Percentiles rank a stretch among this genome's conserved stretches.
phyloP scores from a whole-genome alignment of 1,284 basidiomycete species.

The Gastroboletus turbinatus region DNA sequence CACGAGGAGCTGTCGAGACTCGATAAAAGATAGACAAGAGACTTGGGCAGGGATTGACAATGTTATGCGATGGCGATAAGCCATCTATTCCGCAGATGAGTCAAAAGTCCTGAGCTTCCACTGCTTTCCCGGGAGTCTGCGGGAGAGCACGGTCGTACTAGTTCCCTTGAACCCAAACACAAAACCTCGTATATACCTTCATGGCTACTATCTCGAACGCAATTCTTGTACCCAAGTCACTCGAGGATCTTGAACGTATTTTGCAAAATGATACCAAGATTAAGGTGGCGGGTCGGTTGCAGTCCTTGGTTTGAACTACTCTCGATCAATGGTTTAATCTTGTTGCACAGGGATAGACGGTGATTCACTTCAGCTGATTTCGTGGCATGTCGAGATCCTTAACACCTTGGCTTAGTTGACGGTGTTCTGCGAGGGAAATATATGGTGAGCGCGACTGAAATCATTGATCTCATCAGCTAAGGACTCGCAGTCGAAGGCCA shows the following conservation, averaged over 20 bases:
- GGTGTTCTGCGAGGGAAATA: slow-evolving; percentile 93
- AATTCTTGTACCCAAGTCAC: slow-evolving; percentile 49
- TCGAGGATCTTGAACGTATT: slow-evolving; percentile 57
- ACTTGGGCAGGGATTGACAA: slow-evolving; percentile 46
- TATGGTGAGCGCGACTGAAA: slow-evolving; percentile 55
- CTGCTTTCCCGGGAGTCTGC: too few species aligned
- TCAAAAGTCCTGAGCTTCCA: not conserved
- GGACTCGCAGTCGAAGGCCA: slow-evolving; percentile 71
- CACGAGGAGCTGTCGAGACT: slow-evolving; percentile 46
- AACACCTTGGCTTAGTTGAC: slow-evolving; percentile 59
- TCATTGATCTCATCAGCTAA: slow-evolving; percentile 2
- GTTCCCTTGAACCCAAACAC: not conserved
- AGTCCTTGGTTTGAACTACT: not conserved
- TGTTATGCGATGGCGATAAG: slow-evolving; percentile 20
- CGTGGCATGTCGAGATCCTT: slow-evolving; percentile 1
- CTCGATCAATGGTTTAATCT: not conserved
- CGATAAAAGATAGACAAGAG: slow-evolving; percentile 46
- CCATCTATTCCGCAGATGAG: not conserved
- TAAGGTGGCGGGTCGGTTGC: slow-evolving; percentile 81
- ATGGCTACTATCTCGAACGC: slow-evolving; percentile 31
- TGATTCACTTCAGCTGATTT: slow-evolving; percentile 31
- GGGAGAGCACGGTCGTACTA: too few species aligned
- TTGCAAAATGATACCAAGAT: slow-evolving; percentile 77
- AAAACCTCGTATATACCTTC: slow-evolving; percentile 1
- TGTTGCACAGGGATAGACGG: slow-evolving; percentile 61